These are phyloP conservation scores for Candida michaelii DNA, from an alignment of 805 yeast genomes.

Conservation along the genomic window DNA sequence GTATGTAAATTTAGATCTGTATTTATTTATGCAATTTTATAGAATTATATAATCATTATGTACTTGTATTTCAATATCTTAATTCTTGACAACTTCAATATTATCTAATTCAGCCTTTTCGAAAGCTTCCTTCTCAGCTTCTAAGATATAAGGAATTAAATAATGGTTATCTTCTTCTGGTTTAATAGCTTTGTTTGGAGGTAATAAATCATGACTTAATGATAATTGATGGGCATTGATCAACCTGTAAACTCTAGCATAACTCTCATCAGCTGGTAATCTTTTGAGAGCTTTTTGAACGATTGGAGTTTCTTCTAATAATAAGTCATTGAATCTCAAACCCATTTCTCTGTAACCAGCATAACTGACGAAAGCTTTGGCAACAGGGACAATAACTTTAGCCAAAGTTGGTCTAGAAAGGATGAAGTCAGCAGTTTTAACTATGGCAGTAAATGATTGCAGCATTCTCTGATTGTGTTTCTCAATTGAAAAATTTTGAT, in stretches of 20 bases:
- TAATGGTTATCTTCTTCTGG: constrained; percentile 81
- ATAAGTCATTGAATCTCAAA: constrained; percentile 80
- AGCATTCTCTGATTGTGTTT: constrained; percentile 19
- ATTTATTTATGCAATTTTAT: constrained; percentile 12
- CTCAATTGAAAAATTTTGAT: constrained; percentile 9
- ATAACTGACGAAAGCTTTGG: constrained; percentile 67
- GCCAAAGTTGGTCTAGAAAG: constrained; percentile 77
- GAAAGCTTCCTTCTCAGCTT: constrained; percentile 87
- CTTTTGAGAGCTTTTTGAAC: constrained; percentile 86
- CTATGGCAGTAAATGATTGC: constrained; percentile 68
- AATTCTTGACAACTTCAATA: constrained; percentile 40
- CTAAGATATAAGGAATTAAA: constrained; percentile 84
- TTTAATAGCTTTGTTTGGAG: constrained; percentile 72
- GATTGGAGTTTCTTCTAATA: constrained; percentile 83
- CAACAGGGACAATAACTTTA: constrained; percentile 74
- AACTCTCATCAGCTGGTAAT: constrained; percentile 78
- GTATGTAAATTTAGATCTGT: constrained; percentile 33
- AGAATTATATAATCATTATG: constrained; percentile 7
- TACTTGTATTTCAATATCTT: neutral
- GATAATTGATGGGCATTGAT: constrained; percentile 89
- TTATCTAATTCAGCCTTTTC: constrained; percentile 91
- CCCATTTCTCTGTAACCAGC: constrained; percentile 97
- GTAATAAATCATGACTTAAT: constrained; percentile 80
- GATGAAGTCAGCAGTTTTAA: constrained; percentile 74
- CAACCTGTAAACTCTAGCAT: constrained; percentile 90